phyloP scores from a whole-genome alignment of 495 filamentous ascomycete species.

The Amniculicola lignicola region DNA sequence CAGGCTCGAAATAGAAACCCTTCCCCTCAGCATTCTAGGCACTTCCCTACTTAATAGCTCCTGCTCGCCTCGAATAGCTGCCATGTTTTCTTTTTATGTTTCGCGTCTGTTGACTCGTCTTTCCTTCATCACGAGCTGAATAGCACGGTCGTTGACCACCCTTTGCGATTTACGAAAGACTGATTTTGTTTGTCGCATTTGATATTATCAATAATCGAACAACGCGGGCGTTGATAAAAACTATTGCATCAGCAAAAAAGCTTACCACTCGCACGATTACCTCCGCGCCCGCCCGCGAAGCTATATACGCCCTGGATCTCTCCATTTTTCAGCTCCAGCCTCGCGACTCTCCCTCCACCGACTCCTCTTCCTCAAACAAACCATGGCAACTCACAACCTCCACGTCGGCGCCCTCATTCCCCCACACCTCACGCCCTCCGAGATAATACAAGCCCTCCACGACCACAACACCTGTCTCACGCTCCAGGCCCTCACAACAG shows the following conservation, averaged over 20 bases:
- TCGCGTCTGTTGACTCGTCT: no score
- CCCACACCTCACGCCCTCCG: conserved; percentile 10
- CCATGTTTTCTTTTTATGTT: no score
- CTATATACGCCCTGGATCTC: neutral
- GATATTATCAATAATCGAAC: neutral
- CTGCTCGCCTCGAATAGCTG: no score
- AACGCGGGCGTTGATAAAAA: no score
- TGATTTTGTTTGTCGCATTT: neutral
- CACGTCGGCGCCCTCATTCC: conserved; percentile 23
- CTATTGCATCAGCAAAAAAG: no score
- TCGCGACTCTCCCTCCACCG: neutral
- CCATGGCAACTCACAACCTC: conserved; percentile 26
- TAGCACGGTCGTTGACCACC: neutral
- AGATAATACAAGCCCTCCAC: conserved; percentile 27
- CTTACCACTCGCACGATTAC: no score
- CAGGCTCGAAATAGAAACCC: no score
- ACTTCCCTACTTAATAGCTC: no score
- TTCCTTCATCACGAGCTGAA: neutral
- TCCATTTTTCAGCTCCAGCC: neutral
- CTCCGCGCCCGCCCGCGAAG: neutral
- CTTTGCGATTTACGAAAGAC: neutral
- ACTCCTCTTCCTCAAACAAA: neutral
- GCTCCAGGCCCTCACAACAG: conserved; percentile 26
- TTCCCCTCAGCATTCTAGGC: no score
- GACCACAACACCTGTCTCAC: conserved; percentile 30